phyloP scores from a whole-genome alignment of 805 yeast genomes.

The Candida tammaniensis region DNA sequence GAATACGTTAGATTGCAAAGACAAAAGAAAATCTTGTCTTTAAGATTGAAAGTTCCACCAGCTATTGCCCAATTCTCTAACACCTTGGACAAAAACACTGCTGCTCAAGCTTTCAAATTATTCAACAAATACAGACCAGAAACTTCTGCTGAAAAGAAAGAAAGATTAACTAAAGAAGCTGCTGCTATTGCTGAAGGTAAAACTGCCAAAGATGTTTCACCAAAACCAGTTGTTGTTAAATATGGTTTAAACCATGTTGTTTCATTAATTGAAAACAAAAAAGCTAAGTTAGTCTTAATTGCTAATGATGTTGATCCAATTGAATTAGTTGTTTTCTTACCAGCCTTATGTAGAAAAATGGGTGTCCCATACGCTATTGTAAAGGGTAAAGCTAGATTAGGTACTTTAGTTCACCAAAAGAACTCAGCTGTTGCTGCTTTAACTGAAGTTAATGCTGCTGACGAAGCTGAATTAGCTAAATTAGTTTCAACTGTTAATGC shows the following conservation, averaged over 20 bases:
- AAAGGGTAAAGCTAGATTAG: constrained; percentile 71
- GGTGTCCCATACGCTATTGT: constrained; percentile 99
- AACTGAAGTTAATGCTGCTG: constrained; percentile 92
- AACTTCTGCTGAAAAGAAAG: constrained; percentile 96
- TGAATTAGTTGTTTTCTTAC: constrained; percentile 94
- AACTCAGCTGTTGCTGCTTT: constrained; percentile 96
- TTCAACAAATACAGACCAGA: constrained; percentile 99
- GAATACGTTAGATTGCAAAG: constrained; percentile 97
- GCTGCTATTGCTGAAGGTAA: constrained; percentile 98
- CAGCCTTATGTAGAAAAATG: constrained; percentile 99
- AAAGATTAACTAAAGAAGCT: constrained; percentile 97
- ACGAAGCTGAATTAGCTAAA: constrained; percentile 91
- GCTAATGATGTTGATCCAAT: constrained; percentile 99
- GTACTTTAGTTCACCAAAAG: constrained; percentile 96
- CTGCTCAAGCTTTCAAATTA: constrained; percentile 93
- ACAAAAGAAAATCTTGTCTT: constrained; percentile 92
- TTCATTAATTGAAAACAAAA: constrained; percentile 95
- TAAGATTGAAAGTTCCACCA: constrained; percentile 99
- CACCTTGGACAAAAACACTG: constrained; percentile 98
- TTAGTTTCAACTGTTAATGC: constrained; percentile 90
- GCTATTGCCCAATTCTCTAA: constrained; percentile 95
- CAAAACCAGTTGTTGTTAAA: constrained; percentile 96
- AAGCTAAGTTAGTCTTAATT: constrained; percentile 94
- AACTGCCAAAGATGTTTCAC: constrained; percentile 93
- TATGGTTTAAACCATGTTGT: constrained; percentile 99